These are phyloP conservation scores for Wakefieldia striispora DNA, from an alignment of 768 basidiomycete genomes.

Conservation along the genomic window DNA sequence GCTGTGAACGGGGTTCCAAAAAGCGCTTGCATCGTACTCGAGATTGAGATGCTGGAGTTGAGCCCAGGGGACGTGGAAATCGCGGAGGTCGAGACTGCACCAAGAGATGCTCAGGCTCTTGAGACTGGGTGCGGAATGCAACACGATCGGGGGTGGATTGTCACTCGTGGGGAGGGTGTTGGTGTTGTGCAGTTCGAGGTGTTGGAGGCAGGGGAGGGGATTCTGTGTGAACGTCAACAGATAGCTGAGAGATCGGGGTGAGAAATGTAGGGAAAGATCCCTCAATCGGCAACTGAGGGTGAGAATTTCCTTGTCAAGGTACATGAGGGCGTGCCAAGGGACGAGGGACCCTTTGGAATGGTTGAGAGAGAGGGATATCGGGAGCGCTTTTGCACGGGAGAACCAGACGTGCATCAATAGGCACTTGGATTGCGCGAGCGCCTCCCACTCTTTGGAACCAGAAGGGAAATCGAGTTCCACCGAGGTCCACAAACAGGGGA, in stretches of 20 bases:
- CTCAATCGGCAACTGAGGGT: constrained; percentile 21
- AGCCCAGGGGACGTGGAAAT: constrained; percentile 28
- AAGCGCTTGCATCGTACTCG: constrained; percentile 26
- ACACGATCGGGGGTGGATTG: constrained; percentile 21
- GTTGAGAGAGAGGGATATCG: constrained; percentile 23
- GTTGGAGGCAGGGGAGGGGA: constrained; percentile 22
- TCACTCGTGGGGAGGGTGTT: constrained; percentile 25
- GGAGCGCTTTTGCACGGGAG: constrained; percentile 30
- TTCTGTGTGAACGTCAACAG: constrained; percentile 29
- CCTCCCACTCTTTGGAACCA: constrained; percentile 20
- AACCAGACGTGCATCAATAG: constrained; percentile 31
- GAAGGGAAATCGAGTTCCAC: constrained; percentile 26
- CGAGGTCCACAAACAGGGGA: constrained; percentile 24
- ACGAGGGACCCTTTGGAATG: constrained; percentile 23
- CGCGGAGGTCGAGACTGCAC: constrained; percentile 26
- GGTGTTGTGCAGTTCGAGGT: constrained; percentile 26
- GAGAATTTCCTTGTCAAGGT: constrained; percentile 30
- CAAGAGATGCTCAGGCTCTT: constrained; percentile 28
- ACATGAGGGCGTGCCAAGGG: constrained; percentile 27
- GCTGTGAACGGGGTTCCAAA: constrained; percentile 30
- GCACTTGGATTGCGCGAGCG: constrained; percentile 24
- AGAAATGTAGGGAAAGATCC: constrained; percentile 19
- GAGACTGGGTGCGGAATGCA: constrained; percentile 28
- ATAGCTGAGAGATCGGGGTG: constrained; percentile 23
- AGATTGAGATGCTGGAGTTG: constrained; percentile 29